Conservation (phyloP, 176 grass and related monocot species). For the Eragrostis curvula region DNA sequence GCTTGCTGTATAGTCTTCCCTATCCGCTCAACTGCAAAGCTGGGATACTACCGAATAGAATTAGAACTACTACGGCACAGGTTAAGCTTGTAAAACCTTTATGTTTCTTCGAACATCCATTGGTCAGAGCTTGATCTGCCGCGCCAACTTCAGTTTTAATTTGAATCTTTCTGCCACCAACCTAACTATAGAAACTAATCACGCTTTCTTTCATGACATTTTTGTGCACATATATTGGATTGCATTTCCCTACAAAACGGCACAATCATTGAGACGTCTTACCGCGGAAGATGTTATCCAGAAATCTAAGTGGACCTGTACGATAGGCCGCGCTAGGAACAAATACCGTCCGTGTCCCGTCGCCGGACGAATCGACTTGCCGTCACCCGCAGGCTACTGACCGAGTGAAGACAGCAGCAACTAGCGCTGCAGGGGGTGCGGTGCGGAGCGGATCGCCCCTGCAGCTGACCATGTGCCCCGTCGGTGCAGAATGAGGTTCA, state of each 20-base stretch:
- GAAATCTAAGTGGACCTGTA: not conserved
- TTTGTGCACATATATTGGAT: not conserved
- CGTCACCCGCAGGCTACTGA: constrained; percentile 8
- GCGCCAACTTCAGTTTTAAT: not conserved
- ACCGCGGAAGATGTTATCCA: not conserved
- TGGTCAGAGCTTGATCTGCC: not conserved
- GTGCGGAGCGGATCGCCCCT: too few relatives aligned
- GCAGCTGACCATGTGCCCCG: too few relatives aligned
- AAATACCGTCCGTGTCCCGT: not conserved
- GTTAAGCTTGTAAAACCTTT: not conserved
- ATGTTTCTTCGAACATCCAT: not conserved
- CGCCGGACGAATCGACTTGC: constrained; percentile 15
- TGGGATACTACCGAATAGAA: not conserved
- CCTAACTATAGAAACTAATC: not conserved
- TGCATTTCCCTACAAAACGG: not conserved
- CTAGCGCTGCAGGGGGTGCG: too few relatives aligned
- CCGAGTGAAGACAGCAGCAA: not conserved
- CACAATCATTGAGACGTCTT: not conserved
- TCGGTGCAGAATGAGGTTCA: too few relatives aligned
- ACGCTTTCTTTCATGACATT: not conserved
- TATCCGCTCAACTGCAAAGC: not conserved
- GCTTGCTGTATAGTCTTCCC: not conserved
- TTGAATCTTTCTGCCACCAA: not conserved
- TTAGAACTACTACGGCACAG: not conserved
- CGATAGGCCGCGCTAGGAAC: not conserved